Percentiles rank a stretch among this genome's conserved stretches.
These are phyloP conservation scores for Alternaria triticina DNA, from an alignment of 2,329 filamentous ascomycete genomes.

Conservation along the genomic window DNA sequence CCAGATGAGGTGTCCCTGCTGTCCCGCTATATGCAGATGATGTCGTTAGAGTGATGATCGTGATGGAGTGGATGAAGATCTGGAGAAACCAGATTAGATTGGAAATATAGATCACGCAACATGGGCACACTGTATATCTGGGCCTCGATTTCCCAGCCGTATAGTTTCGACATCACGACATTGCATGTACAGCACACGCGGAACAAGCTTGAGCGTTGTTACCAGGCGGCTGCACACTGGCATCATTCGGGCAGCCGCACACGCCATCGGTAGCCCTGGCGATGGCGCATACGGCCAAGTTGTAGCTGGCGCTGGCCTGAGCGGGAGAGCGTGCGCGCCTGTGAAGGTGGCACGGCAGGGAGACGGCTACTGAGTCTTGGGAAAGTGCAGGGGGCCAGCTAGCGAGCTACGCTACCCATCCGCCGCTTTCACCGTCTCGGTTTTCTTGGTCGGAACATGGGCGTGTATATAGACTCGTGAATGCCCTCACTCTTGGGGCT, in stretches of 20 bases:
- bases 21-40: neutral
- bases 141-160: neutral
- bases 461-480: slow-evolving; percentile 30
- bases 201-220: neutral
- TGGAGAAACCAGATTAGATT: neutral
- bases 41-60: neutral
- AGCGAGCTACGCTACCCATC: slow-evolving; percentile 26
- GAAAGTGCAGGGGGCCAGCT: slow-evolving; percentile 16
- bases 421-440: slow-evolving; percentile 38
- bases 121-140: neutral
- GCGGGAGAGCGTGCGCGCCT: slow-evolving; percentile 8
- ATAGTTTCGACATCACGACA: neutral
- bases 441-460: slow-evolving; percentile 15
- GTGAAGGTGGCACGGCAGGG: slow-evolving; percentile 29
- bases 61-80: neutral
- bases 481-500: slow-evolving; percentile 22
- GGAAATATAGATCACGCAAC: neutral
- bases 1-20: neutral
- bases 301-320: slow-evolving; percentile 13
- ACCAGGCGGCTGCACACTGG: slow-evolving; percentile 1
- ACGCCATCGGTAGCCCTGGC: slow-evolving; percentile 12
- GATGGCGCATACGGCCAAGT: slow-evolving; percentile 8
- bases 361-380: slow-evolving; percentile 20
- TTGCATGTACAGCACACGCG: neutral
- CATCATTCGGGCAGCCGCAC: slow-evolving; percentile 7